Conservation (phyloP, 2,329 filamentous ascomycete genomes). For the Sporothrix pallida region DNA sequence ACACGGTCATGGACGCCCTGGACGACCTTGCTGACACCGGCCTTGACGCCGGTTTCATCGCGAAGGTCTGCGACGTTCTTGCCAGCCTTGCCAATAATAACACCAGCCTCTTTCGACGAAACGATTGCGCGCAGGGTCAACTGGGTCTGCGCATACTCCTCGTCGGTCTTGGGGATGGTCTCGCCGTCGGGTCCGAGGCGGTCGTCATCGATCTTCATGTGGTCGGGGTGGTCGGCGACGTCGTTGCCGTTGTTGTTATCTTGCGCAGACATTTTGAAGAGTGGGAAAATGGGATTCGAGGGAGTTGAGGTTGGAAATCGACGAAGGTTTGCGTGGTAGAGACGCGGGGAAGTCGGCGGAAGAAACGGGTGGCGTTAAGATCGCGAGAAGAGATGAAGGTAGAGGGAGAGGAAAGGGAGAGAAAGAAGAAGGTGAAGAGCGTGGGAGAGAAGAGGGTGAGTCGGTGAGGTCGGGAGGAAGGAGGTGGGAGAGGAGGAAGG, state of each 20-base stretch:
- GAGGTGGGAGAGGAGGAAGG: constrained; percentile 2
- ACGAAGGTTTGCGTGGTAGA: constrained; percentile 26
- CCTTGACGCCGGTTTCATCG: constrained; percentile 97
- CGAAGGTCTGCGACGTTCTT: constrained; percentile 98
- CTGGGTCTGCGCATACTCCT: constrained; percentile 92
- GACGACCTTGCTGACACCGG: constrained; percentile 98
- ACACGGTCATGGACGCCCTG: constrained; percentile 97
- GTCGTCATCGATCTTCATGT: constrained; percentile 69
- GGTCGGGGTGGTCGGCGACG: constrained; percentile 66
- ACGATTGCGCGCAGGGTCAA: constrained; percentile 96
- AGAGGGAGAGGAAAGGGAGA: constrained; percentile 31
- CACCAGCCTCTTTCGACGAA: constrained; percentile 96
- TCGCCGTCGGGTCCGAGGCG: constrained; percentile 76
- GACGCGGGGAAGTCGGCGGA: constrained; percentile 24
- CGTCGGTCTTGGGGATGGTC: constrained; percentile 85
- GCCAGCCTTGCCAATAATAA: constrained; percentile 98
- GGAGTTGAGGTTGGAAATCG: constrained; percentile 30
- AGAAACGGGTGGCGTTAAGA: not conserved
- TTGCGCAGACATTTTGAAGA: constrained; percentile 65
- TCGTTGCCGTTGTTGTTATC: constrained; percentile 66
- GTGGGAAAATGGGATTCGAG: constrained; percentile 27
- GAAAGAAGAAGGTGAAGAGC: constrained; percentile 38
- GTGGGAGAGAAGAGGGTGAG: constrained; percentile 39
- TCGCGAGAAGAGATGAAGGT: constrained; percentile 26
- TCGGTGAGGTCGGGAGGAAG: constrained; percentile 27